Conservation (phyloP, 1,139 yeast genomes). For the Taphrina deformans region DNA sequence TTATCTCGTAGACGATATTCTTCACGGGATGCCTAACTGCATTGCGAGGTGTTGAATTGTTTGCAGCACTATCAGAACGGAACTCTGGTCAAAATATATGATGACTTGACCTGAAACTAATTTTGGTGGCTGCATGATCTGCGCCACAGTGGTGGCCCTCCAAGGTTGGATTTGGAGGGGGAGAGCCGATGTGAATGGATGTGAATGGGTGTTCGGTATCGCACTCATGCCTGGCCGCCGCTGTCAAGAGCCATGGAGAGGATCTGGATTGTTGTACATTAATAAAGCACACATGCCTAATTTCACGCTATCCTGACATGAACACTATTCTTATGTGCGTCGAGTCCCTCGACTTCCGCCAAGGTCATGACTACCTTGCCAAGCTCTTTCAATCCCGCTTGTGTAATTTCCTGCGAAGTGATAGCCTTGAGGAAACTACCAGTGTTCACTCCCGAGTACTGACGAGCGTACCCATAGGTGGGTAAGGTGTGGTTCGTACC, state of each 20-base stretch:
- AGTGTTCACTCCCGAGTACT: slow-evolving; percentile 95
- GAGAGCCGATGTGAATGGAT: neutral
- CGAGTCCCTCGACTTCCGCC: slow-evolving; percentile 96
- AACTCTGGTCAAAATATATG: too few species aligned
- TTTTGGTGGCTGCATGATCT: neutral
- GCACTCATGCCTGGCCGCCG: too few species aligned
- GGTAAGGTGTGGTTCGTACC: slow-evolving; percentile 68
- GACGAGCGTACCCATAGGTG: slow-evolving; percentile 96
- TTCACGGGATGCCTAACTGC: too few species aligned
- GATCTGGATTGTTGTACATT: neutral
- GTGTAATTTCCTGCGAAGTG: slow-evolving; percentile 85
- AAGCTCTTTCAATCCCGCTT: slow-evolving; percentile 78
- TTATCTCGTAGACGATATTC: too few species aligned
- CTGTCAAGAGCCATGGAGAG: too few species aligned
- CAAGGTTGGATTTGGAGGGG: neutral
- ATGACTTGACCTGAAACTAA: neutral
- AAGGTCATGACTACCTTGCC: slow-evolving; percentile 95
- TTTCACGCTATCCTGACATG: slow-evolving; percentile 64
- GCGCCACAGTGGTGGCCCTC: neutral
- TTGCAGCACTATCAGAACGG: too few species aligned
- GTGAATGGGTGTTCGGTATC: neutral
- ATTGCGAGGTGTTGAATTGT: too few species aligned
- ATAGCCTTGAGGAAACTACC: slow-evolving; percentile 93
- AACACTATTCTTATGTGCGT: slow-evolving; percentile 95
- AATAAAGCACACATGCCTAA: neutral